Evolutionary conservation across 805 yeast genomes (phyloP), one percentile per base, ranked within the genome.

Genomic region (Torulaspora franciscae): DNA sequence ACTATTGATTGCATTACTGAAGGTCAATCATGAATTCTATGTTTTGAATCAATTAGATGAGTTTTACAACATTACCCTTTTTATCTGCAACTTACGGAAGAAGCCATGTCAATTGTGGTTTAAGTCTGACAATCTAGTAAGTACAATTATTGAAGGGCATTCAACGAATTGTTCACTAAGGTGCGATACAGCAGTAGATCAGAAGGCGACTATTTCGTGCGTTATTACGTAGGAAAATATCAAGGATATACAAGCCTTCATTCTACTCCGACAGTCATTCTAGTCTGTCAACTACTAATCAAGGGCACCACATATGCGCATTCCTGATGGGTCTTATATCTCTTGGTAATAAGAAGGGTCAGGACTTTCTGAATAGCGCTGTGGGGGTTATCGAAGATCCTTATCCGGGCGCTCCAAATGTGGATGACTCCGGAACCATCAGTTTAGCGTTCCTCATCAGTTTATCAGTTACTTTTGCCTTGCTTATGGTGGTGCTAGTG

Each of bases 361-460:
- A 26, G 17, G 33, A 32, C 15, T 34, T 42, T 11, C 29, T 32
- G 29, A 39, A 29, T n/a, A 37, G 40, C n/a, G 38, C 32, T 32
- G 37, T 26, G 14, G 40, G 36, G 13, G 40, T 43, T 15, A 26
- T 47, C 14, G 48, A 51, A 36, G 55, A 51, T 13, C 50, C 56
- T n/a, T 52, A 43, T 41, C 58, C 62, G 13, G 42, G 41, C 11
- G 49, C 51, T 17, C 62, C 65, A 8, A 32, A 48, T 23, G 58
- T 55, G 41, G 57, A 54, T 19, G 64, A 57, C 33, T 43, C 58
- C 11, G 66, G 54, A n/a, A 54, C 64, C 1, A 55, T 63, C 7
- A 64, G 65, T 44, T 32, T 64, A 13, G 66, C 62, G 11, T 64
- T 64, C 49, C 46, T 64, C 32, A 62, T 64, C 42, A 61, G 67